Conservation (phyloP, 2,329 filamentous ascomycete genomes). For the Fusarium sp. region DNA sequence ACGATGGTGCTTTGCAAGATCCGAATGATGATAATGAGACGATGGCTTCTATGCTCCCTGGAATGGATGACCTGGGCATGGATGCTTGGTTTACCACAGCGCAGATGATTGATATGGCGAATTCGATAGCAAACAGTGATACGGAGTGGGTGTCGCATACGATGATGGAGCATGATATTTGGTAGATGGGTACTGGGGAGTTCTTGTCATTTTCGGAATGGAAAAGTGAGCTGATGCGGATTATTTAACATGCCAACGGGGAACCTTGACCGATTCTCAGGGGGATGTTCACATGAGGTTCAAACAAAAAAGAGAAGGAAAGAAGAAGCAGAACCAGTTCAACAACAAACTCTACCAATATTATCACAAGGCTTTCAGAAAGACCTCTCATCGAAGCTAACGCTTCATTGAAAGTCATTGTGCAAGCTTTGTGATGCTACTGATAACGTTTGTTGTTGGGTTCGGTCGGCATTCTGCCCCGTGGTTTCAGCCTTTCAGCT, state of each 20-base stretch:
- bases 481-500: background rate
- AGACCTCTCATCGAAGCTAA: background rate
- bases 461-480: background rate
- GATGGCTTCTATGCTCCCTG: constrained; percentile 30
- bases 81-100: constrained; percentile 56
- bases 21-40: constrained; percentile 25
- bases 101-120: constrained; percentile 60
- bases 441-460: background rate
- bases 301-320: background rate
- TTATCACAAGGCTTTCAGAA: background rate
- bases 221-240: background rate
- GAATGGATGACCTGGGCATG: constrained; percentile 41
- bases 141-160: constrained; percentile 61
- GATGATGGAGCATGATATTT: constrained; percentile 58
- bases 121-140: constrained; percentile 58
- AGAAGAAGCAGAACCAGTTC: background rate
- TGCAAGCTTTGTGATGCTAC: background rate
- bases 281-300: background rate
- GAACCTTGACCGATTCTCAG: background rate
- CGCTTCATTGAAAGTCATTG: background rate
- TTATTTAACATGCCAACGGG: background rate
- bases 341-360: background rate
- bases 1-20: constrained; percentile 1
- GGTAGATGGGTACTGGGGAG: constrained; percentile 39
- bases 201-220: background rate